A percentile compares a stretch with the other conserved stretches of the same genome.
Conservation (phyloP, 1,284 basidiomycete genomes). For the Apiotrichum laibachii region DNA sequence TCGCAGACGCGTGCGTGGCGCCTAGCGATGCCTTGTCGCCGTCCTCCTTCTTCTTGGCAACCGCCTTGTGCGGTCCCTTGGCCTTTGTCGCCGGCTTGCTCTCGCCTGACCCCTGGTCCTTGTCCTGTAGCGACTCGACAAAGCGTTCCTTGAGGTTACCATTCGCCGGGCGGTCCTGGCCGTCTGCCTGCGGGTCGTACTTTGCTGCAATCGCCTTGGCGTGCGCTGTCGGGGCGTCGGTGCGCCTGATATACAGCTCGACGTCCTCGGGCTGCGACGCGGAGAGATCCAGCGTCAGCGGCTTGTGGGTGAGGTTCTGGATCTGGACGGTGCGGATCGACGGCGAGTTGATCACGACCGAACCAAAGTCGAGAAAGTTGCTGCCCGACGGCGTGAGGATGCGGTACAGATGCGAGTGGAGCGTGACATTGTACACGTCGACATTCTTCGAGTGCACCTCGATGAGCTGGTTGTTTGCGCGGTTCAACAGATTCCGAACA, state of each 20-base stretch:
- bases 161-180: slow-evolving; percentile 10
- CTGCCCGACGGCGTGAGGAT: slow-evolving; percentile 55
- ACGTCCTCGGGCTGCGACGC: slow-evolving; percentile 55
- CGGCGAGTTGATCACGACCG: slow-evolving; percentile 54
- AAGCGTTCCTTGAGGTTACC: slow-evolving; percentile 53
- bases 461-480: slow-evolving; percentile 52
- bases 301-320: slow-evolving; percentile 50
- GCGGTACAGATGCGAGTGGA: slow-evolving; percentile 57
- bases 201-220: neutral
- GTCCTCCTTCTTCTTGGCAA: slow-evolving; percentile 11
- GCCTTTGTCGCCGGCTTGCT: slow-evolving; percentile 20
- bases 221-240: slow-evolving; percentile 29
- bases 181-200: slow-evolving; percentile 4
- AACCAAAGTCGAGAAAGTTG: slow-evolving; percentile 57
- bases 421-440: slow-evolving; percentile 55
- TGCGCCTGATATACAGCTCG: slow-evolving; percentile 51
- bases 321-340: slow-evolving; percentile 53
- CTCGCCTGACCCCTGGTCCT: slow-evolving; percentile 19
- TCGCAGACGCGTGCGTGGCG: slow-evolving; percentile 43
- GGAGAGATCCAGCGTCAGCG: slow-evolving; percentile 52
- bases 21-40: slow-evolving; percentile 26
- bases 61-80: slow-evolving; percentile 18
- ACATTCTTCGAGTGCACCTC: slow-evolving; percentile 55
- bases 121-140: slow-evolving; percentile 53
- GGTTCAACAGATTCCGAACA: slow-evolving; percentile 48